A percentile compares a stretch with the other conserved stretches of the same genome.
phyloP scores from a whole-genome alignment of 495 filamentous ascomycete genomes.

The Podospora pseudoanserina region DNA sequence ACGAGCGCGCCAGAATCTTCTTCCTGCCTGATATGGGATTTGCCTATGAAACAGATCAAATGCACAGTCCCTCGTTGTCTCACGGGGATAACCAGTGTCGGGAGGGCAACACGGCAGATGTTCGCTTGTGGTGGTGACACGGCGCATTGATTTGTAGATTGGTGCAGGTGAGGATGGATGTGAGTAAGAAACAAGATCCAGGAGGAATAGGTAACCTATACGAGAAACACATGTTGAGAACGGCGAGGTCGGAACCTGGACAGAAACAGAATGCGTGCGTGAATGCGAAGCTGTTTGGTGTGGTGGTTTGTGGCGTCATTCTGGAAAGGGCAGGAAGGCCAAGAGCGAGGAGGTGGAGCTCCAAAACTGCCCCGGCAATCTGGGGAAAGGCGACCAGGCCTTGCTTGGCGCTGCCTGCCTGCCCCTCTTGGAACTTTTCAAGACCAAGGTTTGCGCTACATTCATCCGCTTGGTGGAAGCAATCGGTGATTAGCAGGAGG shows the following conservation, averaged over 20 bases:
- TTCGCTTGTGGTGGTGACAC: not conserved
- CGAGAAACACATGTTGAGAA: not conserved
- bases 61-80: not conserved
- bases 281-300: not conserved
- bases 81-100: not conserved
- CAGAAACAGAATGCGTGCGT: not conserved
- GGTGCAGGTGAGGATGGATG: not conserved
- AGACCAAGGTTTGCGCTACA: not conserved
- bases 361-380: not conserved
- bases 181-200: not conserved
- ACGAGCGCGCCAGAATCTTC: too few relatives aligned
- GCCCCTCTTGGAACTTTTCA: not conserved
- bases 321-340: not conserved
- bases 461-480: not conserved
- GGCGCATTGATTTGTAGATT: not conserved
- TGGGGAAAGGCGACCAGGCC: not conserved
- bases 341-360: too few relatives aligned
- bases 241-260: not conserved
- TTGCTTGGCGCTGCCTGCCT: not conserved
- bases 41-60: not conserved
- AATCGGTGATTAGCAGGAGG: not conserved
- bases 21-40: too few relatives aligned
- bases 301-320: not conserved
- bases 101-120: not conserved
- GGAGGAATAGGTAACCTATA: not conserved